Base-by-base conservation (phyloP, 441 rosid genomes). In the Daphne laureola region DNA sequence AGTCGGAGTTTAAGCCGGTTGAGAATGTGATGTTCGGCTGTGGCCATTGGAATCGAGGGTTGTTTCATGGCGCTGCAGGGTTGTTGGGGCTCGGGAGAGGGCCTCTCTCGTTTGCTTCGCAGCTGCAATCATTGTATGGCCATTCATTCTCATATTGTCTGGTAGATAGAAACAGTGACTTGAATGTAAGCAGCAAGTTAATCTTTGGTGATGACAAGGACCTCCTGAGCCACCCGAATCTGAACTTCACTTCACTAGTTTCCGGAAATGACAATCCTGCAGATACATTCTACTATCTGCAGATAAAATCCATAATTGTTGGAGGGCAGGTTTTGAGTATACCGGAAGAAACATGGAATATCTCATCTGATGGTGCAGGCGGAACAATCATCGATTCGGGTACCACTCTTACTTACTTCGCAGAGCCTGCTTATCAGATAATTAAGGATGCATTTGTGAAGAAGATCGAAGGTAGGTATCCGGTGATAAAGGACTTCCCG, bases 381-480 rank as follows among this genome's bases (percentile, higher is more conserved):
- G 98, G 98, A 0, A 84, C 95, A 1, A 91, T 91, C 68, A 81
- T 88, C n/a, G 96, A 91, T 66, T 88, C 98, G 0, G 98, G 98
- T 7, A 80, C 98, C 1, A 91, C 98, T 0, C 78, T 91, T 3
- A 88, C 86, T 65, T 91, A 91, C 57, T 88, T 91, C 25, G 76
- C 91, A 0, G 89, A 84, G n/a, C 98, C 96, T 1, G 92, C 84
- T 23, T 87, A 82, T 56, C 64, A 74, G 40, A 63, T 73, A n/a
- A 88, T 88, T 57, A 82, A 65, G 57, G 72, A 84, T 38, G 89
- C 88, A 57, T 78, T 91, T 54, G 58, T 72, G 2, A 75, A 65
- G 69, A 80, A 80, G 63, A 74, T 77, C 18, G 82, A 75, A 65
- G 79, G 75, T 5, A 21, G 2, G 9, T 91, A 86, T 55, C 84